These are phyloP conservation scores for Mortierella sp. DNA, from an alignment of 371 early-diverging fungal species.

Conservation along the genomic window DNA sequence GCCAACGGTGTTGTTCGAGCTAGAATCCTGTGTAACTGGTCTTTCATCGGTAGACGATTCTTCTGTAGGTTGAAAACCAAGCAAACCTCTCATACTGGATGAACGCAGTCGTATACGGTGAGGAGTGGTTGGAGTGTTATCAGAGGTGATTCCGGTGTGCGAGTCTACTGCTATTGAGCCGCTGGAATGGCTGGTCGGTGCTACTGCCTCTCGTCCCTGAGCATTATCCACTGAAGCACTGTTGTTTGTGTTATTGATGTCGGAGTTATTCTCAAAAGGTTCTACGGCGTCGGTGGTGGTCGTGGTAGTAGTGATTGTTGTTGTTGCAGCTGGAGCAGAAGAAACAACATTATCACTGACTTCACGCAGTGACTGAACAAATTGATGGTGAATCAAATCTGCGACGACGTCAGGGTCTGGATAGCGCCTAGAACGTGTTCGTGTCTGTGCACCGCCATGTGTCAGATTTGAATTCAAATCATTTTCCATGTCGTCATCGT, in stretches of 20 bases:
- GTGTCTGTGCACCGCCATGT: background rate
- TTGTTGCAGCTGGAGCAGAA: conserved; percentile 3
- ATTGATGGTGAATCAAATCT: conserved; percentile 32
- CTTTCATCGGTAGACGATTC: conserved; percentile 3
- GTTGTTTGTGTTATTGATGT: background rate
- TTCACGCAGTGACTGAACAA: conserved; percentile 30
- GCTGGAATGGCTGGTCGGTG: background rate
- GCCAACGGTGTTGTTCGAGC: background rate
- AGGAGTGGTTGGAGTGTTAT: background rate
- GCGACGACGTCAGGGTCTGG: conserved; percentile 30
- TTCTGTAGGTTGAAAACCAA: conserved; percentile 31
- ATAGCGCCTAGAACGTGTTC: conserved; percentile 8
- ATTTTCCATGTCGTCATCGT: conserved; percentile 34
- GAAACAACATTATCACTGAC: background rate
- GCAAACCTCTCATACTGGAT: conserved; percentile 26
- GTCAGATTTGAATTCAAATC: conserved; percentile 5
- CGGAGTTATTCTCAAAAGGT: background rate
- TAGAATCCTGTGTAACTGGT: background rate
- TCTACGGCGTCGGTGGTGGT: no score
- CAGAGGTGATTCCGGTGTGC: background rate
- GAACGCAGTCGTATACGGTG: conserved; percentile 33
- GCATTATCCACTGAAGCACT: background rate
- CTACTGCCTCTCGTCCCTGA: background rate
- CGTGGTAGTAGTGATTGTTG: background rate
- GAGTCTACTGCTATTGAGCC: background rate